phyloP scores from a whole-genome alignment of 768 basidiomycete species.

The Leccinum longicurvipes region DNA sequence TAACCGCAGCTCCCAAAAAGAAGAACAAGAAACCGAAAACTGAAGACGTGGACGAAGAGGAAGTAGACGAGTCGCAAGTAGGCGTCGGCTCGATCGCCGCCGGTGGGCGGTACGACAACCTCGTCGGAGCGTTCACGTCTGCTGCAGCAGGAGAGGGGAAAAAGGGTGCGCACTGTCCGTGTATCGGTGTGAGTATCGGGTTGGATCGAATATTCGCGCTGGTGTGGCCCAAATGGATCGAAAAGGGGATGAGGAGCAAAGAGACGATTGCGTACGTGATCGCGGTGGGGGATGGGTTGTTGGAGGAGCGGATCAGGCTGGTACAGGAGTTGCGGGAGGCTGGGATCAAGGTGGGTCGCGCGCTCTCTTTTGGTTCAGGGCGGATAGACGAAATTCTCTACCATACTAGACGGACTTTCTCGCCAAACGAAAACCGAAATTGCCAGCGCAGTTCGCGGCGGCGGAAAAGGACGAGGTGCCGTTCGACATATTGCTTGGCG shows the following conservation, averaged over 20 bases:
- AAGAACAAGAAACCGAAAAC: slow-evolving; percentile 41
- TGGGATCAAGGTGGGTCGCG: slow-evolving; percentile 75
- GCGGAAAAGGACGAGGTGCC: slow-evolving; percentile 92
- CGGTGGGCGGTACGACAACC: slow-evolving; percentile 93
- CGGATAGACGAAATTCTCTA: neutral
- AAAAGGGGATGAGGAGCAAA: slow-evolving; percentile 77
- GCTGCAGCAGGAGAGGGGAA: slow-evolving; percentile 76
- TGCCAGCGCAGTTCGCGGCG: slow-evolving; percentile 80
- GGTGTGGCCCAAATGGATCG: slow-evolving; percentile 83
- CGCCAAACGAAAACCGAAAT: slow-evolving; percentile 89
- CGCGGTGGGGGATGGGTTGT: slow-evolving; percentile 82
- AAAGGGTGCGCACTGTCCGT: slow-evolving; percentile 68
- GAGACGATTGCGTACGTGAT: slow-evolving; percentile 94
- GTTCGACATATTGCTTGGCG: slow-evolving; percentile 89
- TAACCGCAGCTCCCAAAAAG: slow-evolving; percentile 32
- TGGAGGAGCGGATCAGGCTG: slow-evolving; percentile 80
- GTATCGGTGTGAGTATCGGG: slow-evolving; percentile 90
- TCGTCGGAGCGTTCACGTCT: slow-evolving; percentile 88
- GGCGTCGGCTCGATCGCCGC: slow-evolving; percentile 99
- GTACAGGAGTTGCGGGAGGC: slow-evolving; percentile 78
- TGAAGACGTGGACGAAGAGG: slow-evolving; percentile 58
- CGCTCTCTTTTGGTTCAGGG: neutral
- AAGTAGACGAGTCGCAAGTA: slow-evolving; percentile 87
- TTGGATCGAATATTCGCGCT: slow-evolving; percentile 92
- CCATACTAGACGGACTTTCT: slow-evolving; percentile 85